A percentile compares a stretch with the other conserved stretches of the same genome.
Conservation (phyloP, 192 early-diverging fungal genomes). For the Coemansia sp. region DNA sequence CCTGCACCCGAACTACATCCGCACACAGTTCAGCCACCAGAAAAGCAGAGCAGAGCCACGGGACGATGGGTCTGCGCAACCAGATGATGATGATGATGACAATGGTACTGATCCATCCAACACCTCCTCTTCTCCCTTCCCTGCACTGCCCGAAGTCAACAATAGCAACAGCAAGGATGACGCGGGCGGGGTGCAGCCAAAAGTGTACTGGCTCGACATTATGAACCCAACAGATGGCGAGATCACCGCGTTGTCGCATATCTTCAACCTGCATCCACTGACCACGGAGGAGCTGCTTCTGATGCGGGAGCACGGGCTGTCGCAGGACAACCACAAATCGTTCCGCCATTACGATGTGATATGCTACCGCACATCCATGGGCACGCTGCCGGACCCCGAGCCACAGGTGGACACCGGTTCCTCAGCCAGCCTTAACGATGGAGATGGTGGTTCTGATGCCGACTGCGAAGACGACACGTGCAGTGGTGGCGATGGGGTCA, state of each 20-base stretch:
- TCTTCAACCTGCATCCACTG: slow-evolving; percentile 86
- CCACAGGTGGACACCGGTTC: background rate
- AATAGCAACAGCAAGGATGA: slow-evolving; percentile 35
- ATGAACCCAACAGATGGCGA: slow-evolving; percentile 63
- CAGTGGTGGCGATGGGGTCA: background rate
- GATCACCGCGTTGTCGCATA: slow-evolving; percentile 59
- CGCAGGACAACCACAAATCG: slow-evolving; percentile 85
- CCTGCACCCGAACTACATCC: slow-evolving; percentile 44
- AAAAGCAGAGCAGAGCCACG: background rate
- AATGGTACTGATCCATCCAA: background rate
- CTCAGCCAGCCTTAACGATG: background rate
- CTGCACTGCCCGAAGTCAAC: slow-evolving; percentile 54
- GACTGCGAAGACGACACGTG: background rate
- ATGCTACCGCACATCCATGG: slow-evolving; percentile 67
- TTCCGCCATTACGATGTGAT: slow-evolving; percentile 91
- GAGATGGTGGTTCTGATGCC: background rate
- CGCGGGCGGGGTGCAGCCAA: slow-evolving; percentile 33
- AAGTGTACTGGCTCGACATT: slow-evolving; percentile 72
- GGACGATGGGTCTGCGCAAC: background rate
- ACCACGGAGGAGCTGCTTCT: slow-evolving; percentile 84
- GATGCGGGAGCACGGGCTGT: slow-evolving; percentile 65
- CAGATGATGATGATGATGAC: background rate
- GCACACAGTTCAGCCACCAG: slow-evolving; percentile 10
- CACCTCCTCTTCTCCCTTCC: slow-evolving; percentile 13
- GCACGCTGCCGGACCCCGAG: slow-evolving; percentile 2